These are phyloP conservation scores for Anethum foeniculum DNA, from an alignment of 140 eudicot genomes.

Conservation along the genomic window DNA sequence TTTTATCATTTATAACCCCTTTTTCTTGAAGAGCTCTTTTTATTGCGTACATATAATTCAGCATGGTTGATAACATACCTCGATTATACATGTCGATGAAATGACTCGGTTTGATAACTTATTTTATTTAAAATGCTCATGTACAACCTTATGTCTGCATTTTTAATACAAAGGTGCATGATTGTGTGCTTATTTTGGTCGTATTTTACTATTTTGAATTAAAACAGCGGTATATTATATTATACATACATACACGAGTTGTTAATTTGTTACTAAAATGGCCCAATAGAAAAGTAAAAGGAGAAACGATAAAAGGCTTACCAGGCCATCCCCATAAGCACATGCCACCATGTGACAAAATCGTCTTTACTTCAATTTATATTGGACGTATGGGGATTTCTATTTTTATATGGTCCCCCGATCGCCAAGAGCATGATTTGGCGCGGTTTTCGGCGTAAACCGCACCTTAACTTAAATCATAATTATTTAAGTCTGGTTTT, in stretches of 20 bases:
- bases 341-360: not conserved
- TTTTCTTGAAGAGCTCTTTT: not conserved
- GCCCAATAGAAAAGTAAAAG: not conserved
- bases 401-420: not conserved
- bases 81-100: not conserved
- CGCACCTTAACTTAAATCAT: too few species aligned
- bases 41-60: not conserved
- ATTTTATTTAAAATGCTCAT: not conserved
- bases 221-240: too few species aligned
- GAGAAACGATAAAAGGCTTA: not conserved
- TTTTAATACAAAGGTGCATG: too few species aligned
- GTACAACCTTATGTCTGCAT: too few species aligned
- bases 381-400: not conserved
- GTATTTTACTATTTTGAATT: too few species aligned
- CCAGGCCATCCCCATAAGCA: constrained; percentile 1
- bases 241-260: too few species aligned
- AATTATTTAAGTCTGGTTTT: too few species aligned
- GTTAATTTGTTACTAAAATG: not conserved
- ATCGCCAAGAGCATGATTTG: constrained; percentile 52
- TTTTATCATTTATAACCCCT: too few species aligned
- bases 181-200: too few species aligned
- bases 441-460: too few species aligned
- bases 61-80: not conserved
- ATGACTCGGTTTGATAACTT: not conserved
- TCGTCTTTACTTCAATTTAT: not conserved